Evolutionary conservation across 306 rosid species (phyloP).

Genomic region (Vigna reflexopilosa): DNA sequence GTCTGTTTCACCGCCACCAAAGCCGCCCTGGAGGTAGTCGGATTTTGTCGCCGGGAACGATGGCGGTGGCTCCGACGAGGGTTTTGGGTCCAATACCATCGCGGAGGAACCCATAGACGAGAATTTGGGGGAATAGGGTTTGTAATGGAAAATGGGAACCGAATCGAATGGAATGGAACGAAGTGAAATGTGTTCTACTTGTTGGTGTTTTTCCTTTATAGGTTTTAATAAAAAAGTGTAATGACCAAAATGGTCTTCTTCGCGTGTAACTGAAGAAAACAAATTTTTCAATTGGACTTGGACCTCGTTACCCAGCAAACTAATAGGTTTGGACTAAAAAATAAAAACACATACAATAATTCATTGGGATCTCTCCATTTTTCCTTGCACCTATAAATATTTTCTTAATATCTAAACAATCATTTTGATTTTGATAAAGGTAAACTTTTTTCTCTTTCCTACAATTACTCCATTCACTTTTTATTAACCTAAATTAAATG

Average conservation of each 20-base stretch:
- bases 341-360: no score
- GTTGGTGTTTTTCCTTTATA: neutral
- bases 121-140: slow-evolving; percentile 44
- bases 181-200: neutral
- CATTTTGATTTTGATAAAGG: no score
- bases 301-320: neutral
- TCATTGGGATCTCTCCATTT: no score
- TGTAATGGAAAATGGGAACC: neutral
- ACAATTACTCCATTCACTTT: no score
- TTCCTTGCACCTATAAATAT: no score
- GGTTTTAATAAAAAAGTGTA: neutral
- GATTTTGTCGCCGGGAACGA: slow-evolving; percentile 62
- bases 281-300: neutral
- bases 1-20: slow-evolving; percentile 48
- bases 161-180: neutral
- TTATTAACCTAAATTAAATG: no score
- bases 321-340: no score
- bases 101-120: slow-evolving; percentile 74
- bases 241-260: neutral
- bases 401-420: no score
- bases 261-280: slow-evolving; percentile 4
- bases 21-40: slow-evolving; percentile 49
- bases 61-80: slow-evolving; percentile 71
- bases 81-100: slow-evolving; percentile 77
- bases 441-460: no score